Evolutionary conservation across 768 basidiomycete species (phyloP), one percentile per base, ranked within the genome.

Genomic region (Paxillus ammoniavirescens): DNA sequence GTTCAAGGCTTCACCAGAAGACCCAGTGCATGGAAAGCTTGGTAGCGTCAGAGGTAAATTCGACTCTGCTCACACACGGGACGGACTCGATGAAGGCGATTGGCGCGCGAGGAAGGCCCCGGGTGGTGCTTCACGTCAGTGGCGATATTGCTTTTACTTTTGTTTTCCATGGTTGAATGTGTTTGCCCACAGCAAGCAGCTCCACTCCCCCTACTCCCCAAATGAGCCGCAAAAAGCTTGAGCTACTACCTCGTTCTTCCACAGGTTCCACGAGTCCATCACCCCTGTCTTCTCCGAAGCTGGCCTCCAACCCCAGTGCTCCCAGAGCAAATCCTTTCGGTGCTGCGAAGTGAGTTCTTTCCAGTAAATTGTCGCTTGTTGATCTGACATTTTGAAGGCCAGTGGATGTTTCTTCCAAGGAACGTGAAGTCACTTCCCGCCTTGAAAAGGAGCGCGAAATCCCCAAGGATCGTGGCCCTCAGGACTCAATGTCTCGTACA

Each of bases 201-300:
- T 90, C 90, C 41, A 87, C 87, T 30, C 87, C 92, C 28, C 84
- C 93, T 4, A 91, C 91, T 10, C 92, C 92, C 36, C 89, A 91
- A 63, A 71, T 90, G 59, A 75, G 76, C 53, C 86, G 93, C 45
- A 82, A 82, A 50, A 93, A 91, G 68, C 79, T 98, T 10, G 91
- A 94, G 60, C 82, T 97, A 36, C 74, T 95, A 2, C 94, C 95
- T 23, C 85, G 93, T 33, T 81, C 89, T 30, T 82, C 80, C 12
- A 78, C 75, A 43, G 77, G 73, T 3, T 93, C 92, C 15, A 77
- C 82, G 9, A 77, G 79, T 12, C 81, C 89, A 28, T 87, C 90
- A 15, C 88, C 92, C 3, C 75, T 93, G 42, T 84, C 88, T 1
- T 91, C 91, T 8, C 91, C 90, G 0, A 87, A 88, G 72, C 81